Evolutionary conservation across 148 eudicot genomes (phyloP).

Genomic region (Cornus controversa): DNA sequence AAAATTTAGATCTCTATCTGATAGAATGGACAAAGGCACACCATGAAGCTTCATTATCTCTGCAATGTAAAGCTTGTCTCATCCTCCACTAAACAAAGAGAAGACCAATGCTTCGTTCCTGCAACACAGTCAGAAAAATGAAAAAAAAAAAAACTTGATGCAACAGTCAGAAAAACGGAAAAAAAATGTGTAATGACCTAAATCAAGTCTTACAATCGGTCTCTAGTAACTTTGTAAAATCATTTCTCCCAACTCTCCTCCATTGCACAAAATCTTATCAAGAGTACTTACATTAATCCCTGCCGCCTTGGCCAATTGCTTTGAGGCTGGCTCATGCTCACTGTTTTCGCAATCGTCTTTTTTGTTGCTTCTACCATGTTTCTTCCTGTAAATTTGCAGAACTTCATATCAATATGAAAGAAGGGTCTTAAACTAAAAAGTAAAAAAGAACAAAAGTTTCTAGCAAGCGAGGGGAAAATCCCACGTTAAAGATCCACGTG

Average conservation of each 20-base stretch:
- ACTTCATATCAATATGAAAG: not conserved
- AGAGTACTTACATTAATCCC: constrained; percentile 17
- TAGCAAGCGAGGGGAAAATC: too few species aligned
- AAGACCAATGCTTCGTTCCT: constrained; percentile 30
- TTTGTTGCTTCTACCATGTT: constrained; percentile 18
- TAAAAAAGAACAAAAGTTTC: too few species aligned
- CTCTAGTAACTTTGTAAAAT: constrained; percentile 9
- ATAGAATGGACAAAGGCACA: too few species aligned
- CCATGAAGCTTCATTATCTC: too few species aligned
- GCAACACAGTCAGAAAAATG: not conserved
- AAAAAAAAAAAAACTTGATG: too few species aligned
- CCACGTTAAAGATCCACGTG: too few species aligned
- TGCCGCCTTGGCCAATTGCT: constrained; percentile 11
- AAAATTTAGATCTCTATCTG: too few species aligned
- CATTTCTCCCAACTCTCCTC: constrained; percentile 13
- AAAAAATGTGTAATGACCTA: not conserved
- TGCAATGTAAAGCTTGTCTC: constrained; percentile 25
- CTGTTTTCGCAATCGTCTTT: constrained; percentile 4
- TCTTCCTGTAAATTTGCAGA: not conserved
- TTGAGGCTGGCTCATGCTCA: not conserved
- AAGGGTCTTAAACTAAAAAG: too few species aligned
- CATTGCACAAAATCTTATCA: constrained; percentile 16
- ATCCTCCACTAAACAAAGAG: constrained; percentile 30
- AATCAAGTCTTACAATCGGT: constrained; percentile 21
- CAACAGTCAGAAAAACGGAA: too few species aligned